phyloP scores from a whole-genome alignment of 805 yeast genomes.

The Lachancea sp. region DNA sequence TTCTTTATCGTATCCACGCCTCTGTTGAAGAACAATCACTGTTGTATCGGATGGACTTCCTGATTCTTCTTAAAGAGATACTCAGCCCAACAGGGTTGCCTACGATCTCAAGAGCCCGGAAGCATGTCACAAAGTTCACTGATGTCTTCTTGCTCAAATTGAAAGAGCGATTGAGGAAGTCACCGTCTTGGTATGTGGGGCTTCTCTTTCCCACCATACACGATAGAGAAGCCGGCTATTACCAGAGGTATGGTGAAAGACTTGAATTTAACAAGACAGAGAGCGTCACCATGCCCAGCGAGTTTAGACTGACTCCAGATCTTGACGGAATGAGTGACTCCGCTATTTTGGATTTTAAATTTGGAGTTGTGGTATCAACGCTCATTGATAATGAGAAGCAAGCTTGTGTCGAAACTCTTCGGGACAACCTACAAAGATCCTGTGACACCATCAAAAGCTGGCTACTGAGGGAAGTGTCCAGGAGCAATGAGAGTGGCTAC shows the following conservation, averaged over 20 bases:
- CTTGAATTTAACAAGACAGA: constrained; percentile 18
- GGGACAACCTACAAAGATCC: constrained; percentile 16
- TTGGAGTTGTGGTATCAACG: constrained; percentile 31
- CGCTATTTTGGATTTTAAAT: constrained; percentile 22
- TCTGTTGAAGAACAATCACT: constrained; percentile 52
- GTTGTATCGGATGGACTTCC: constrained; percentile 66
- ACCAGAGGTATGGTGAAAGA: constrained; percentile 36
- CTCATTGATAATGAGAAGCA: constrained; percentile 29
- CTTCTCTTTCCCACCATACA: constrained; percentile 56
- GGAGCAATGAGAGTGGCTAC: constrained; percentile 8
- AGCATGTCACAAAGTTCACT: constrained; percentile 59
- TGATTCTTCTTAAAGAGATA: constrained; percentile 49
- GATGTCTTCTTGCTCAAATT: constrained; percentile 58
- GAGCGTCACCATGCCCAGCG: constrained; percentile 22
- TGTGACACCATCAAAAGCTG: constrained; percentile 17
- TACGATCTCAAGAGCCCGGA: constrained; percentile 40
- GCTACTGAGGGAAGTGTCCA: constrained; percentile 8
- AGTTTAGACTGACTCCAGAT: constrained; percentile 21
- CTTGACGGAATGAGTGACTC: constrained; percentile 20
- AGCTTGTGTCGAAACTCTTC: constrained; percentile 19
- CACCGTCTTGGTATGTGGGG: constrained; percentile 55
- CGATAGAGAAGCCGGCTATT: constrained; percentile 43
- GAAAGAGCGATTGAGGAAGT: constrained; percentile 40
- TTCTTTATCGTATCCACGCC: constrained; percentile 64
- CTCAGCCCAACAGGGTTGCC: constrained; percentile 48